Evolutionary conservation across 2,329 filamentous ascomycete genomes (phyloP), one percentile per base, ranked within the genome.

Genomic region (Arachnomyces sp.): DNA sequence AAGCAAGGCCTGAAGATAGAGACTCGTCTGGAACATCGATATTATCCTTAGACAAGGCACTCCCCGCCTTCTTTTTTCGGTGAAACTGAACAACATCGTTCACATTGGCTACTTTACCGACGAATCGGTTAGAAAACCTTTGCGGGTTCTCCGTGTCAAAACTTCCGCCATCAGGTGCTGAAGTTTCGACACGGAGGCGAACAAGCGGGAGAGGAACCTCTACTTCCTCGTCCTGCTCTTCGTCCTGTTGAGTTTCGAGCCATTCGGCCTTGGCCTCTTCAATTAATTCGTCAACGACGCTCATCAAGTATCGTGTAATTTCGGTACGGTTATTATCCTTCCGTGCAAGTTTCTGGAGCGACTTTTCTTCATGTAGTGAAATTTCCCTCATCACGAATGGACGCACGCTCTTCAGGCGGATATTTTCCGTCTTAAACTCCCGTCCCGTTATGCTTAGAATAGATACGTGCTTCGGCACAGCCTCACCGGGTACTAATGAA

Each of bases 121-220:
- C 74, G 51, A 96, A 98, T 2, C 88, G 77, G 58, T 94, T 94
- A 0, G 90, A 96, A 55, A 96, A 95, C 7, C 92, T 80, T 58
- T 96, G 92, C 0, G 92, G 89, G 45, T 98, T 98, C 59, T 96
- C 92, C 48, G 84, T 82, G 50, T 96, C 85, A 54, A 87, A 98
- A 28, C 79, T 77, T 11, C 87, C 84, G 3, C 87, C 88, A 20
- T 93, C 86, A 0, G 83, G 83, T 0, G 88, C 80, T 0, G 85
- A 84, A 49, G 87, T 92, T 55, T 98, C 92, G 1, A 98, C 89
- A 45, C 89, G 87, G 12, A 98, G 74, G 14, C 92, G 79, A 30
- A 98, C 81, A 1, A 98, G 72, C 0, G 92, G 92, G 28, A 92
- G 66, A 0, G 90, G 90, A 1, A 77, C 72, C 40, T 81, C 74